Percentiles rank a stretch among this genome's conserved stretches.
These are phyloP conservation scores for Dryas drummondii DNA, from an alignment of 306 rosid species.

Conservation along the genomic window DNA sequence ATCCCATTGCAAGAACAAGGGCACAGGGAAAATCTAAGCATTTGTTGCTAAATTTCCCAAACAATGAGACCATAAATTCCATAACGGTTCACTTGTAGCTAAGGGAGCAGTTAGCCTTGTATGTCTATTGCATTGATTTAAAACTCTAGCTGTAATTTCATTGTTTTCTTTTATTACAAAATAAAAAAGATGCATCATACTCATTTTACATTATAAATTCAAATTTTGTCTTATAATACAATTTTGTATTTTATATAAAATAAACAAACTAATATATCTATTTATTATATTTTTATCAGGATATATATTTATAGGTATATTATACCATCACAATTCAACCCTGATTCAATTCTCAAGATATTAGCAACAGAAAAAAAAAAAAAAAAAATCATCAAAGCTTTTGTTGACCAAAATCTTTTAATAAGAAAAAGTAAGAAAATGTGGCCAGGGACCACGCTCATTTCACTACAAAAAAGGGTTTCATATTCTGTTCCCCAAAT, in stretches of 20 bases:
- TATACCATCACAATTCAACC: too few relatives aligned
- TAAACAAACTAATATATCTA: too few relatives aligned
- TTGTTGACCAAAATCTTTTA: not conserved
- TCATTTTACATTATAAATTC: too few relatives aligned
- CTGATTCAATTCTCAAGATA: not conserved
- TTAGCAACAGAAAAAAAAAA: not conserved
- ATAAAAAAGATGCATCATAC: too few relatives aligned
- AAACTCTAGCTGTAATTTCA: slow-evolving; percentile 44
- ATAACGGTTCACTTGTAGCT: slow-evolving; percentile 44
- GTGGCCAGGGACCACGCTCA: not conserved
- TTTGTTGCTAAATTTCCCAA: slow-evolving; percentile 34
- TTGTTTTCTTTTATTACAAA: slow-evolving; percentile 37
- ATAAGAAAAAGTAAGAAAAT: not conserved
- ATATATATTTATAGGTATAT: too few relatives aligned
- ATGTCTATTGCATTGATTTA: slow-evolving; percentile 40
- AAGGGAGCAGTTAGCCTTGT: slow-evolving; percentile 49
- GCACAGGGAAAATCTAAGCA: slow-evolving; percentile 25
- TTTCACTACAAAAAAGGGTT: not conserved
- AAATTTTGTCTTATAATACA: too few relatives aligned
- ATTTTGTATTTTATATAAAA: too few relatives aligned
- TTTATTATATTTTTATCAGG: too few relatives aligned
- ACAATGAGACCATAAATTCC: slow-evolving; percentile 37
- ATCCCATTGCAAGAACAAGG: slow-evolving; percentile 6
- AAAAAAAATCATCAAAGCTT: not conserved
- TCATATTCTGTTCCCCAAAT: not conserved